phyloP scores from a whole-genome alignment of 2,329 filamentous ascomycete genomes.

The Rugonectria rugulosa region DNA sequence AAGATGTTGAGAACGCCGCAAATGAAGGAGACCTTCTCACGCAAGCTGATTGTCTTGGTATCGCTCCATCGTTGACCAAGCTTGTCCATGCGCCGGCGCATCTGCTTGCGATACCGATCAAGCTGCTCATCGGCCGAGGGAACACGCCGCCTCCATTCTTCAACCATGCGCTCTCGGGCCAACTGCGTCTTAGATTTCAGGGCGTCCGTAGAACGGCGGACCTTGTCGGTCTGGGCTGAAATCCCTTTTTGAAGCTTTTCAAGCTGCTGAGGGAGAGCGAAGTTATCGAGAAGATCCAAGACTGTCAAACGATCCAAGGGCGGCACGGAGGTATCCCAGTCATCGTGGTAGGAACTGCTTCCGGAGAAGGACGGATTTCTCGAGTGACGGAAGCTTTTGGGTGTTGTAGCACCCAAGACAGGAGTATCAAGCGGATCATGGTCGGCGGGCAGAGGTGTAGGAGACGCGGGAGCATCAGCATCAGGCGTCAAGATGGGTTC shows the following conservation, averaged over 20 bases:
- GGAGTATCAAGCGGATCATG: conserved; percentile 57
- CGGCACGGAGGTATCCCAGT: conserved; percentile 80
- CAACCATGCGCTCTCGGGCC: conserved; percentile 89
- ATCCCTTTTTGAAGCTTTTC: conserved; percentile 89
- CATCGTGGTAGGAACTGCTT: conserved; percentile 85
- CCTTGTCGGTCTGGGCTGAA: conserved; percentile 82
- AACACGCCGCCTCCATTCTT: conserved; percentile 88
- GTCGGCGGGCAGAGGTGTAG: conserved; percentile 53
- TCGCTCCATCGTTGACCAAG: conserved; percentile 88
- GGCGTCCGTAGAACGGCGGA: conserved; percentile 82
- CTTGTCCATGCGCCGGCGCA: conserved; percentile 89
- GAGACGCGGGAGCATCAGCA: conserved; percentile 46
- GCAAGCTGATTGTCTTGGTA: conserved; percentile 83
- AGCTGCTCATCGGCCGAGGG: conserved; percentile 91
- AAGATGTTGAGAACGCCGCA: conserved; percentile 97
- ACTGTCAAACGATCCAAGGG: conserved; percentile 89
- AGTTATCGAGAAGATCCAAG: conserved; percentile 93
- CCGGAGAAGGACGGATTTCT: conserved; percentile 83
- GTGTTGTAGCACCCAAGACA: conserved; percentile 54
- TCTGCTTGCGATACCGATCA: conserved; percentile 86
- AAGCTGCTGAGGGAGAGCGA: conserved; percentile 87
- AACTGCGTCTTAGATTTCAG: conserved; percentile 77
- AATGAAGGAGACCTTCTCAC: conserved; percentile 97
- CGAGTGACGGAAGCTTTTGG: conserved; percentile 68
- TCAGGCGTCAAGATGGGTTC: conserved; percentile 53